A percentile compares a stretch with the other conserved stretches of the same genome.
Evolutionary conservation across 2,329 filamentous ascomycete genomes (phyloP).

Genomic region (Thielaviopsis punctulata): DNA sequence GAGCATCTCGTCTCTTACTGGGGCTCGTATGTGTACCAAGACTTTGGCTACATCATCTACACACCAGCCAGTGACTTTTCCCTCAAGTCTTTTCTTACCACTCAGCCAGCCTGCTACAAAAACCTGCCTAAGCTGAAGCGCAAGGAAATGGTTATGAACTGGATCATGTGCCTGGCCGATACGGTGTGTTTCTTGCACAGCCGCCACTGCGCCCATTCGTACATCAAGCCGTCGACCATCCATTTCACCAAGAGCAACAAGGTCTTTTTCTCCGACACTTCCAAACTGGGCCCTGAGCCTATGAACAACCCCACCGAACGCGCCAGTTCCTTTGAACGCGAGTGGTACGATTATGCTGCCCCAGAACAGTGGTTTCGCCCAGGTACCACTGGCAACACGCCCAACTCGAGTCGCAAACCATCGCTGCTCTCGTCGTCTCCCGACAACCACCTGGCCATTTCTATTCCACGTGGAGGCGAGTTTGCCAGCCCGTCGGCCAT

Average conservation of each 20-base stretch:
- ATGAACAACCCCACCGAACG: constrained; percentile 26
- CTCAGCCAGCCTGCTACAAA: constrained; percentile 44
- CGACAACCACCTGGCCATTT: constrained; percentile 21
- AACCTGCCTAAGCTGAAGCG: constrained; percentile 42
- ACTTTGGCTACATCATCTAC: constrained; percentile 46
- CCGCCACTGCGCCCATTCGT: constrained; percentile 44
- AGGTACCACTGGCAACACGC: constrained; percentile 19
- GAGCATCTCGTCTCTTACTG: constrained; percentile 54
- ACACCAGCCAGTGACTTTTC: constrained; percentile 49
- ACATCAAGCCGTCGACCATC: constrained; percentile 54
- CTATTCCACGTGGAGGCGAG: constrained; percentile 19
- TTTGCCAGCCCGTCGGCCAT: constrained; percentile 18
- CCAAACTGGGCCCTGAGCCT: constrained; percentile 27
- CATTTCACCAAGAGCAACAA: constrained; percentile 47
- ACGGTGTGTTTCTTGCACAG: constrained; percentile 51
- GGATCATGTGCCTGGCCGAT: constrained; percentile 58
- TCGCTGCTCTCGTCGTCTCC: constrained; percentile 20
- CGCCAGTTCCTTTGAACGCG: constrained; percentile 40
- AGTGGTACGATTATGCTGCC: constrained; percentile 55
- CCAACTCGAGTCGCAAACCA: constrained; percentile 16
- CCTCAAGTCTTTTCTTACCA: constrained; percentile 49
- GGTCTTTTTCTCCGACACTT: constrained; percentile 50
- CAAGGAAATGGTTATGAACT: constrained; percentile 46
- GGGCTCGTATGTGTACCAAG: constrained; percentile 51
- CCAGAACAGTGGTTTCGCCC: constrained; percentile 45